Evolutionary conservation across 2,329 filamentous ascomycete species (phyloP), one percentile per base, ranked within the genome.

Genomic region (Xylariaceae sp.): DNA sequence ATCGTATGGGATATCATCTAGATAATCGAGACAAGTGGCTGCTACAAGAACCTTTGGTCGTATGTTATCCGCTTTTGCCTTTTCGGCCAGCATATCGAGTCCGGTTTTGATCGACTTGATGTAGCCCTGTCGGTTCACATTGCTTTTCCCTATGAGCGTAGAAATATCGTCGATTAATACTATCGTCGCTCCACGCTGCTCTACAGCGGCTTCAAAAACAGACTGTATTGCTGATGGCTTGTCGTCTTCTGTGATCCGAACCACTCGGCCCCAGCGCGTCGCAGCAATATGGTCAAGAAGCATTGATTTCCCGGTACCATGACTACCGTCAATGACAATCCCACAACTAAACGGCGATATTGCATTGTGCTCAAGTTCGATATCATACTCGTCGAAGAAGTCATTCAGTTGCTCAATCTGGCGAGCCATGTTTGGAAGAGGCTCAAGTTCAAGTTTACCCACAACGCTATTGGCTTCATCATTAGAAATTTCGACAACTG

Each of bases 231-330:
- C 76, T 0, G 80, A 64, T 2, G 80, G 70, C 65, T 84, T 85
- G 58, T 81, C 77, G 4, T 77, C 72, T 6, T 74, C 73, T 51
- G 79, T 75, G 50, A 92, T 74, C 51, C 74, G 79, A 60, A 87
- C 79, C 1, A 91, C 82, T 39, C 80, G 81, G 19, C 81, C 83
- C 88, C 90, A 96, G 54, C 78, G 79, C 0, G 84, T 81, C 6
- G 76, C 78, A 8, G 84, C 80, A 18, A 96, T 76, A 30, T 81
- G 80, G 15, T 86, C 70, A 1, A 96, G 74, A 0, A 96, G 75
- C 59, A 87, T 78, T 0, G 84, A 87, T 72, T 96, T 96, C 21
- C 92, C 92, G 0, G 89, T 95, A 10, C 92, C 92, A 57, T 83
- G 82, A 16, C 88, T 85, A 13, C 92, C 92, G 67, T 95, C 86